Evolutionary conservation across 208 protist genomes (phyloP).

Genomic region (Acanthamoeba royreba): DNA sequence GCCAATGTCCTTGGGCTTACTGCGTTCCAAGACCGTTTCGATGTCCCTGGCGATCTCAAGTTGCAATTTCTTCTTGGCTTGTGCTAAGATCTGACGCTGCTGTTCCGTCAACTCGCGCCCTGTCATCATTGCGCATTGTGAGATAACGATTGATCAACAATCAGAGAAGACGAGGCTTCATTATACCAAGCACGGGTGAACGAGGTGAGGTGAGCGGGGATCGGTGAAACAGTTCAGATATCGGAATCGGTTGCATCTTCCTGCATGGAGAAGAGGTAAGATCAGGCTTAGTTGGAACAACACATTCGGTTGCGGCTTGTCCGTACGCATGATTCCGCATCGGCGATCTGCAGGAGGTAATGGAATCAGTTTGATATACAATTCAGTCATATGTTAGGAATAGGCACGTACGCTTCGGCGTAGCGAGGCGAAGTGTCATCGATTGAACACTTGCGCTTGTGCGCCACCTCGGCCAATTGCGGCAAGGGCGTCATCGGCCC

Average conservation of each 20-base stretch:
- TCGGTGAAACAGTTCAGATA: neutral
- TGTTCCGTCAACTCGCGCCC: neutral
- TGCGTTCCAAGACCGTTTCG: neutral
- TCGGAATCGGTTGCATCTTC: neutral
- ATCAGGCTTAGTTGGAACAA: neutral
- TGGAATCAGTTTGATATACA: too few relatives aligned
- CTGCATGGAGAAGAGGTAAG: neutral
- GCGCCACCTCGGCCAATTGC: neutral
- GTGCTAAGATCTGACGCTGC: neutral
- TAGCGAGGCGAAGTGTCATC: neutral
- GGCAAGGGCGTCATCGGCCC: neutral
- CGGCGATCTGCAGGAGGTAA: neutral
- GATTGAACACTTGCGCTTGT: constrained; percentile 10
- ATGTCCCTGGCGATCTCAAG: neutral
- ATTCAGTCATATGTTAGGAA: neutral
- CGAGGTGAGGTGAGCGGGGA: neutral
- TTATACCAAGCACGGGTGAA: neutral
- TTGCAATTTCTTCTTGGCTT: neutral
- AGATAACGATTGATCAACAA: neutral
- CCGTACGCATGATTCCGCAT: neutral
- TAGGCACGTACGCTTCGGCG: neutral
- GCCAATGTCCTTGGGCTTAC: neutral
- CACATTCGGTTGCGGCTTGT: neutral
- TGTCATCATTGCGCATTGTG: neutral
- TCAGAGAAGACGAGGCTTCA: neutral